Conservation (phyloP, 495 filamentous ascomycete genomes). For the Hyaloscypha hepaticicola region DNA sequence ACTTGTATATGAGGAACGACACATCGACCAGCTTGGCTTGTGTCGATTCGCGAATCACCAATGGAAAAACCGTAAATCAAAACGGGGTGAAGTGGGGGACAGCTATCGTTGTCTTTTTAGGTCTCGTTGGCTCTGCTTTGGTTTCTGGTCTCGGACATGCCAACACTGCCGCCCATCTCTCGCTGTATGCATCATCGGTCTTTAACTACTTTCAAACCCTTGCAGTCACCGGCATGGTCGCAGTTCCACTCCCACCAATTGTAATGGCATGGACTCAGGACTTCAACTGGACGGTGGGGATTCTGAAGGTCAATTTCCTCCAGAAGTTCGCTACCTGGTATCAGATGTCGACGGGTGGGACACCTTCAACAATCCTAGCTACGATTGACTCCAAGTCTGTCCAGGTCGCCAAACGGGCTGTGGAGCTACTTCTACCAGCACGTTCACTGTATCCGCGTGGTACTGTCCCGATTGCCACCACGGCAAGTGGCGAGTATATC, state of each 20-base stretch:
- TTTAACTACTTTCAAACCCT: slow-evolving; percentile 94
- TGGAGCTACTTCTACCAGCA: slow-evolving; percentile 36
- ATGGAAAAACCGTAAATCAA: slow-evolving; percentile 87
- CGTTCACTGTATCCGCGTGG: slow-evolving; percentile 48
- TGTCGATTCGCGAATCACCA: slow-evolving; percentile 81
- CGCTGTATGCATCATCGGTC: slow-evolving; percentile 83
- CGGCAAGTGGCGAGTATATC: slow-evolving; percentile 53
- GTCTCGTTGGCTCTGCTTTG: slow-evolving; percentile 75
- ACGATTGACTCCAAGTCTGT: slow-evolving; percentile 73
- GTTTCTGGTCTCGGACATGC: slow-evolving; percentile 78
- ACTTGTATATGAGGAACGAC: slow-evolving; percentile 62
- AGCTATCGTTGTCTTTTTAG: slow-evolving; percentile 78
- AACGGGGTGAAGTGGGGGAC: slow-evolving; percentile 82
- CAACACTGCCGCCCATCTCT: slow-evolving; percentile 92
- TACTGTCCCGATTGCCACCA: slow-evolving; percentile 42
- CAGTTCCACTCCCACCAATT: slow-evolving; percentile 79
- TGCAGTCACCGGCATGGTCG: slow-evolving; percentile 83
- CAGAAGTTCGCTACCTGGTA: slow-evolving; percentile 91
- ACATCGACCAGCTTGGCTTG: slow-evolving; percentile 68
- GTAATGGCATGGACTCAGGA: slow-evolving; percentile 93
- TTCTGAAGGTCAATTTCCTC: slow-evolving; percentile 81
- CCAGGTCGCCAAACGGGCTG: slow-evolving; percentile 71
- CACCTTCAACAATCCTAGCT: slow-evolving; percentile 72
- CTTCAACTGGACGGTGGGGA: slow-evolving; percentile 96
- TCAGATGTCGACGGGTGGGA: slow-evolving; percentile 87